Evolutionary conservation across 2,329 filamentous ascomycete genomes (phyloP), one percentile per base, ranked within the genome.

Genomic region (Penicillium sp.): DNA sequence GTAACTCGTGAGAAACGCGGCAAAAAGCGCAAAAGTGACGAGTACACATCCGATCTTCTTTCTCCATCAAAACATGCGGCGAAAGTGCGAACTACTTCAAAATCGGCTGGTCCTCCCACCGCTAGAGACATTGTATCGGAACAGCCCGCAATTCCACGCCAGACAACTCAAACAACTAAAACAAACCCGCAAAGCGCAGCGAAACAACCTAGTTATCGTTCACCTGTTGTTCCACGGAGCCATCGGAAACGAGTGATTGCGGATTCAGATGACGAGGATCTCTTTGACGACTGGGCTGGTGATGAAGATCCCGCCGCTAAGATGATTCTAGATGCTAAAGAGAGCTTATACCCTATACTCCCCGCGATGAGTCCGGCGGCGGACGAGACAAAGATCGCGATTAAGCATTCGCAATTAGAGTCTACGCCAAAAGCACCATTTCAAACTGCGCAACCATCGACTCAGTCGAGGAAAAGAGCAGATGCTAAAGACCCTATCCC

Each of bases 1-100:
- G 64, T 66, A 48, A 69, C 75, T 22, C 28, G 61, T 19, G 64
- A 72, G 19, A 74, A 71, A 50, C 72, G 70, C 59, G 76, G 76
- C 5, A 78, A 75, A 62, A 81, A 80, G 63, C 70, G 78, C 48
- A 80, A 79, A 62, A 80, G 78, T 57, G 73, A 79, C 22, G 78
- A 80, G 55, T 76, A 77, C 53, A 67, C 69, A 36, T 72, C 69
- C 6, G 74, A 77, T 54, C 63, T 75, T 22, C 55, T 66, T 6
- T 73, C 71, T 2, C 68, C 73, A 2, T 67, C 61, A n/a, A 70
- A 69, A 30, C 57, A 65, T 55, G 43, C 57, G 14, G 58, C 61
- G 4, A 69, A 65, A 53, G 53, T 61, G 12, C 65, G 64, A 37
- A 68, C 62, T n/a, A 63, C 64, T 17, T 59, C 60, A 14, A 57